These are phyloP conservation scores for Globisporangium heterothallicum DNA, from an alignment of 352 stramenopile species.

Conservation along the genomic window DNA sequence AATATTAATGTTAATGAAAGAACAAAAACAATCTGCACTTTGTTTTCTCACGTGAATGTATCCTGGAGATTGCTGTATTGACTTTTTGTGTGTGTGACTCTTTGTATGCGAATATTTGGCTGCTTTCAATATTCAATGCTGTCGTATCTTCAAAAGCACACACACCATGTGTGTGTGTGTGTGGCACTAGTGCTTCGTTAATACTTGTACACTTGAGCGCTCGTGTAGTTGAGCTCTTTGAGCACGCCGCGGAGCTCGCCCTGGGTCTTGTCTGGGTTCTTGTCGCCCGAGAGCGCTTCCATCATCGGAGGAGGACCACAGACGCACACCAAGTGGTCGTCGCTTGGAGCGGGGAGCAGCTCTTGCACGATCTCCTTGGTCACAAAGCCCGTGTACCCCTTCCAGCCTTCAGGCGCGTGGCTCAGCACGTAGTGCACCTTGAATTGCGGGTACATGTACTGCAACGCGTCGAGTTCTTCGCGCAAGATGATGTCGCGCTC, in stretches of 20 bases:
- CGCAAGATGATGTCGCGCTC: conserved; percentile 88
- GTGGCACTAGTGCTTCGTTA: too few relatives aligned
- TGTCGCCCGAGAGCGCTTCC: conserved; percentile 84
- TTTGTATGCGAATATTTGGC: too few relatives aligned
- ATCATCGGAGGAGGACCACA: conserved; percentile 88
- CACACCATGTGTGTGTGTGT: too few relatives aligned
- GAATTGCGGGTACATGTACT: conserved; percentile 78
- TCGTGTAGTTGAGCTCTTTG: conserved; percentile 79
- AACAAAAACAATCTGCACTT: too few relatives aligned
- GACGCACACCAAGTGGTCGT: conserved; percentile 83
- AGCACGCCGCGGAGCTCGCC: conserved; percentile 80
- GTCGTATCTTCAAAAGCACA: too few relatives aligned
- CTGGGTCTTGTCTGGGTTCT: conserved; percentile 79
- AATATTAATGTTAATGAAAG: too few relatives aligned
- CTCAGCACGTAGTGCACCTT: conserved; percentile 68
- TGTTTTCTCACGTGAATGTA: too few relatives aligned
- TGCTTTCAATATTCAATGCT: too few relatives aligned
- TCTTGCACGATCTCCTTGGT: conserved; percentile 82
- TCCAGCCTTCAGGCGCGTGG: conserved; percentile 66
- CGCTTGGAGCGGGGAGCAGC: conserved; percentile 66
- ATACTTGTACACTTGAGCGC: conserved; percentile 79
- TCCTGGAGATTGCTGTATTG: too few relatives aligned
- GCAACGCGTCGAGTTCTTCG: conserved; percentile 78
- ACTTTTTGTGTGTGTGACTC: too few relatives aligned
- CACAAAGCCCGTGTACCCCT: conserved; percentile 62